Evolutionary conservation across 140 eudicot species (phyloP).

Genomic region (Flaveria floridana): DNA sequence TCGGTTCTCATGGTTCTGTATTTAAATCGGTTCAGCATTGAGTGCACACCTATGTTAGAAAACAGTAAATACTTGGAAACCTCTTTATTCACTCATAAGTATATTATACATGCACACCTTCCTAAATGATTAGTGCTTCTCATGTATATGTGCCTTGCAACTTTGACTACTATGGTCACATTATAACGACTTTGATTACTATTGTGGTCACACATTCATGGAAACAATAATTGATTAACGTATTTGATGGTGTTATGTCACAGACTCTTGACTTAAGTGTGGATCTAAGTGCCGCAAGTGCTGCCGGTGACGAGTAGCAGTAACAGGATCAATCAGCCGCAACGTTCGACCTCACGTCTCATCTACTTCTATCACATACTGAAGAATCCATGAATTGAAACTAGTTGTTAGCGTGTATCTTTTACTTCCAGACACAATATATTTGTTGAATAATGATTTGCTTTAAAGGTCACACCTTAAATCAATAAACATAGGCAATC

Average conservation of each 20-base stretch:
- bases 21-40: too few species aligned
- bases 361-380: conserved; percentile 16
- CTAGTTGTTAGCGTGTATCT: conserved; percentile 29
- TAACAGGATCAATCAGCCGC: conserved; percentile 2
- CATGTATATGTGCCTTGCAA: not conserved
- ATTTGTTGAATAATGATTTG: conserved; percentile 37
- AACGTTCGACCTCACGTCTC: not conserved
- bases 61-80: too few species aligned
- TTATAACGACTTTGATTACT: not conserved
- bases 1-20: too few species aligned
- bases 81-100: not conserved
- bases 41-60: too few species aligned
- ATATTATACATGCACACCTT: not conserved
- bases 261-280: conserved; percentile 78
- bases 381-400: conserved; percentile 15
- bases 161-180: not conserved
- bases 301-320: conserved; percentile 45
- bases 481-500: conserved; percentile 37
- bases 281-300: conserved; percentile 77
- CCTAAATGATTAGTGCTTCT: too few species aligned
- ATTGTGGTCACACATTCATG: not conserved
- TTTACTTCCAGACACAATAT: conserved; percentile 28
- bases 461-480: conserved; percentile 13
- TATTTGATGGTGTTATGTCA: conserved; percentile 19
- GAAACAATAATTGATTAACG: not conserved